Base-by-base conservation (phyloP, 768 basidiomycete genomes). In the Lactarius hatsudake region DNA sequence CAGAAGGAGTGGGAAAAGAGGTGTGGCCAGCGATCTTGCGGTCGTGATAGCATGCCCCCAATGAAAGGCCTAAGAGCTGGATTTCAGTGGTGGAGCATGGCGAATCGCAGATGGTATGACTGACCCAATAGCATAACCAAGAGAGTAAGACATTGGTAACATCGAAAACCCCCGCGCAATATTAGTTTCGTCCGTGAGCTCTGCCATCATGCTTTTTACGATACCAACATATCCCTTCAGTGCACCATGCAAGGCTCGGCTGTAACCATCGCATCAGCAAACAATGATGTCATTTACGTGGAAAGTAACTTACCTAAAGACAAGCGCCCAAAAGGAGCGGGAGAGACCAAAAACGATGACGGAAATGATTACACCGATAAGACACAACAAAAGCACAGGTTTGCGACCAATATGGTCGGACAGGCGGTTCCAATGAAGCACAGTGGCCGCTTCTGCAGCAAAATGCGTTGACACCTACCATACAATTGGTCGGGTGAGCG, bases 31-130 rank as follows among this genome's bases (percentile, higher is more conserved):
- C 57, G 63, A 45, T 72, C 72, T 20, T 70, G 63, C 9, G 72
- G 72, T 42, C 68, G 69, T 32, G 72, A 72, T 51, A 73, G 30
- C 57, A 59, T 42, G 13, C 72, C 72, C 1, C 72, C 72, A 10
- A 32, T 34, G 34, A 34, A 34, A 34, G 34, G 34, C 34, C 34
- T 34, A 34, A 34, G 0, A 34, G 34, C 34, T 34, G 34, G 34
- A 10, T 34, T 34, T 34, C 34, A 34, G 34, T 34, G 34, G 9
- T 34, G 34, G 34, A 34, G 34, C 9, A 1, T 13, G 5, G 48
- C 13, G 23, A 34, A 34, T 34, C 34, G 34, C 8, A 34, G 23
- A 13, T 51, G 23, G 12, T n/a, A 0, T 51, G 48, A 51, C 48
- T 26, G 36, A 38, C 36, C 36, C 36, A 12, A 12, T 38, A 13